Base-by-base conservation (phyloP, 176 grass and related monocot species). In the Carex parvula region DNA sequence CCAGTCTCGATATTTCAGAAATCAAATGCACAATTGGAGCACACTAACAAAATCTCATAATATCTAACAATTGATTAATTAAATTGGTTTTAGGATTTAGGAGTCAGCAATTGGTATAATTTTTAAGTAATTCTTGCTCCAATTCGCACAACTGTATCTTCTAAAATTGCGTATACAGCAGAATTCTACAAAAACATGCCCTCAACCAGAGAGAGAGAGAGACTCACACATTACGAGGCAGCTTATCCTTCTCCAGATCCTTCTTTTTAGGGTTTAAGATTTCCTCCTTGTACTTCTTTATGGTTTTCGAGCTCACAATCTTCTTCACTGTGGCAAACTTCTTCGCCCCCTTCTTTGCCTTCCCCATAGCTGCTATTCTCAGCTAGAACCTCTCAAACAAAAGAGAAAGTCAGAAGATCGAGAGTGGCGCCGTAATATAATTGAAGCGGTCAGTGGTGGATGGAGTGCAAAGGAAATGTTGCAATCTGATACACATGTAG, bases 191-290 rank as follows among this genome's bases (percentile, higher is more conserved):
- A 12, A 68, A 24, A 20, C 20, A 54, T 7, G 3, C 17, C 12
- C 41, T 48, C 39, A 44, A 53, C 18, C 56, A 17, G 3, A 54
- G 24, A 2, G 12, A 41, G n/a, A n/a, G 15, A 37, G 10, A 30
- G 37, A 89, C 95, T 72, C 32, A 98, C 95, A 93, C 92, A 70
- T 98, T 95, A 67, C 86, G 89, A 16, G 88, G 84, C 55, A 98
- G 91, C 82, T 95, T 98, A n/a, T 91, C 88, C 64, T 89, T 90
- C 14, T 87, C 84, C 14, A 80, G 22, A 67, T 93, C 88, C 84
- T 98, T 94, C 89, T 87, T 94, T 33, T 90, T 90, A 22, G 91
- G 91, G 88, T 98, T 89, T 62, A 98, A 85, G 58, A 93, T 89
- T 0, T 95, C 95, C 37, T 95, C 87, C 82, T 95, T 98, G 83